These are phyloP conservation scores for Zarea fungicola DNA, from an alignment of 2,329 filamentous ascomycete genomes.

Conservation along the genomic window DNA sequence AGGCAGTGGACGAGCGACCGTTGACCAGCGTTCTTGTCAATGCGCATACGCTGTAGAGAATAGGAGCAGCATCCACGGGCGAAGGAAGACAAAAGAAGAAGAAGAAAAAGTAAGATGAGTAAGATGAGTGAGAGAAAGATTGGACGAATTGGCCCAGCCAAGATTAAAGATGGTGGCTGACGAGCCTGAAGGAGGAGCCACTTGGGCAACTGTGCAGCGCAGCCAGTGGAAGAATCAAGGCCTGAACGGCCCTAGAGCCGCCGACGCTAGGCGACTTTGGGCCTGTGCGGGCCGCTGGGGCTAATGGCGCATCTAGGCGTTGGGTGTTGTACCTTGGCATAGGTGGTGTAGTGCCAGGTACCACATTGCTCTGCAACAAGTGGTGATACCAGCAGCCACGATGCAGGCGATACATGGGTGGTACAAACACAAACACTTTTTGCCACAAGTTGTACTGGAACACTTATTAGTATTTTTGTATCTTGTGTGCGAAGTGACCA, in stretches of 20 bases:
- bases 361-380: background rate
- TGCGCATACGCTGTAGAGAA: too few species aligned
- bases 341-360: too few species aligned
- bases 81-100: background rate
- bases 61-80: background rate
- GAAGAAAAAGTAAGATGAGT: background rate
- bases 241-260: slow-evolving; percentile 16
- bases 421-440: too few species aligned
- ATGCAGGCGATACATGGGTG: too few species aligned
- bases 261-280: slow-evolving; percentile 17
- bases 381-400: background rate
- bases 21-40: too few species aligned
- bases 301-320: too few species aligned
- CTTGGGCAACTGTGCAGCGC: too few species aligned
- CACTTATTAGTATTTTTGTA: too few species aligned
- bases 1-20: too few species aligned
- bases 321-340: too few species aligned
- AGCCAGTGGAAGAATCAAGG: slow-evolving; percentile 8
- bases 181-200: slow-evolving; percentile 4
- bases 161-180: slow-evolving; percentile 9
- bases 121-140: background rate
- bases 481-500: too few species aligned
- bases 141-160: background rate
- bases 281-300: slow-evolving; percentile 5
- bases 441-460: too few species aligned